Evolutionary conservation across 495 filamentous ascomycete genomes (phyloP).

Genomic region (Penicillium fimorum): DNA sequence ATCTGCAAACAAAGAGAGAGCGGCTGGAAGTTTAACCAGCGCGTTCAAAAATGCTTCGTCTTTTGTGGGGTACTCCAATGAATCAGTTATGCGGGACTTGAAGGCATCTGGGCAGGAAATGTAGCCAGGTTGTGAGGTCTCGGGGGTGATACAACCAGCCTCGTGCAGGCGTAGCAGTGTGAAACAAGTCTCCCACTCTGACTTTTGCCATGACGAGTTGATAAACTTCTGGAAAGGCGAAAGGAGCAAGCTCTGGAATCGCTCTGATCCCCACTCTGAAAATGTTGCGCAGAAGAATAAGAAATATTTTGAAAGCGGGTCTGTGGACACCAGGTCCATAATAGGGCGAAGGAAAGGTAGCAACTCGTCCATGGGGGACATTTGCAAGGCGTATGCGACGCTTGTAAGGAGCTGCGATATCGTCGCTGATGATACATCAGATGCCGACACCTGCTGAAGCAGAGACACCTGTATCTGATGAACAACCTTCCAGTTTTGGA

Average conservation of each 20-base stretch:
- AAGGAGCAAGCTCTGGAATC: slow-evolving; percentile 73
- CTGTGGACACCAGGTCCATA: slow-evolving; percentile 61
- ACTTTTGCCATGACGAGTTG: slow-evolving; percentile 64
- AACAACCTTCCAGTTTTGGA: slow-evolving; percentile 68
- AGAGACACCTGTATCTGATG: slow-evolving; percentile 56
- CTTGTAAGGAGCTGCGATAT: slow-evolving; percentile 60
- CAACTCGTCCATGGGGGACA: slow-evolving; percentile 76
- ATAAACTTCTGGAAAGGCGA: slow-evolving; percentile 86
- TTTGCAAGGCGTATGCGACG: slow-evolving; percentile 66
- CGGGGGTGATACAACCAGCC: slow-evolving; percentile 46
- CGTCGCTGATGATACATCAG: slow-evolving; percentile 41
- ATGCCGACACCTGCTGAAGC: slow-evolving; percentile 45
- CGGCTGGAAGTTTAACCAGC: slow-evolving; percentile 40
- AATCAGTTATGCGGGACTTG: slow-evolving; percentile 66
- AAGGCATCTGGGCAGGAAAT: slow-evolving; percentile 63
- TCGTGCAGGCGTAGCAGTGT: slow-evolving; percentile 66
- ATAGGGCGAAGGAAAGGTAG: slow-evolving; percentile 64
- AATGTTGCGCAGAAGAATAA: slow-evolving; percentile 80
- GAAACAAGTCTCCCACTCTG: slow-evolving; percentile 66
- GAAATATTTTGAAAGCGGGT: slow-evolving; percentile 64
- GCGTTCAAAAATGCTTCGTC: slow-evolving; percentile 40
- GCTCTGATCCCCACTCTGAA: slow-evolving; percentile 65
- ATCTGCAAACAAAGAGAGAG: slow-evolving; percentile 38
- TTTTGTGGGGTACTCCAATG: slow-evolving; percentile 49
- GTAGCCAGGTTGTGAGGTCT: slow-evolving; percentile 50